These are phyloP conservation scores for Magnusiomyces tetraspermus DNA, from an alignment of 1,139 yeast species.

Conservation along the genomic window DNA sequence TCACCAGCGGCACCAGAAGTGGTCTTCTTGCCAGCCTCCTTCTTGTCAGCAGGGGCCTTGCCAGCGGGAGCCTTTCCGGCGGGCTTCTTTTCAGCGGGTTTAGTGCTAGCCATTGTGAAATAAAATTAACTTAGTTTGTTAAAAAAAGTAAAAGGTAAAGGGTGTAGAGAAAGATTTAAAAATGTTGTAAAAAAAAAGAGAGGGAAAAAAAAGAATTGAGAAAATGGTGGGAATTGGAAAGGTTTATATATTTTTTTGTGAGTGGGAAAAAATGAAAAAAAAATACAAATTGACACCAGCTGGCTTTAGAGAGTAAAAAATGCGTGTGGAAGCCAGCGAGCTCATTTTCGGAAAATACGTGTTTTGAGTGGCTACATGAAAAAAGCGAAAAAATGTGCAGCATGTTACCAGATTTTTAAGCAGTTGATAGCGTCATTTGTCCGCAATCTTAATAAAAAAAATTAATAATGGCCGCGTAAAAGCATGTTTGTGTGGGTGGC, in stretches of 20 bases:
- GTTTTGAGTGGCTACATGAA: background rate
- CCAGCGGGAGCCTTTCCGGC: constrained; percentile 68
- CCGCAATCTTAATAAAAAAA: background rate
- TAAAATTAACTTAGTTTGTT: constrained; percentile 13
- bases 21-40: constrained; percentile 86
- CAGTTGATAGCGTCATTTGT: too few relatives aligned
- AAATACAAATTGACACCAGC: background rate
- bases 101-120: constrained; percentile 65
- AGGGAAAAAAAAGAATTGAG: constrained; percentile 12
- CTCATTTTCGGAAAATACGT: background rate
- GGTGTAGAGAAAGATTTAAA: constrained; percentile 1
- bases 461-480: background rate
- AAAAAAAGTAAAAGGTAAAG: background rate
- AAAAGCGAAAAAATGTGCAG: too few relatives aligned
- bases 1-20: constrained; percentile 56
- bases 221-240: constrained; percentile 7
- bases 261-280: background rate
- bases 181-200: constrained; percentile 17
- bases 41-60: constrained; percentile 97
- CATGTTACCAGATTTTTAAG: too few relatives aligned
- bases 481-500: background rate
- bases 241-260: constrained; percentile 8
- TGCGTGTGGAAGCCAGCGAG: constrained; percentile 2
- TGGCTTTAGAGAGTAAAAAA: background rate
- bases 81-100: constrained; percentile 82